Conservation (phyloP, 495 filamentous ascomycete genomes). For the Penicillium diatomitis region DNA sequence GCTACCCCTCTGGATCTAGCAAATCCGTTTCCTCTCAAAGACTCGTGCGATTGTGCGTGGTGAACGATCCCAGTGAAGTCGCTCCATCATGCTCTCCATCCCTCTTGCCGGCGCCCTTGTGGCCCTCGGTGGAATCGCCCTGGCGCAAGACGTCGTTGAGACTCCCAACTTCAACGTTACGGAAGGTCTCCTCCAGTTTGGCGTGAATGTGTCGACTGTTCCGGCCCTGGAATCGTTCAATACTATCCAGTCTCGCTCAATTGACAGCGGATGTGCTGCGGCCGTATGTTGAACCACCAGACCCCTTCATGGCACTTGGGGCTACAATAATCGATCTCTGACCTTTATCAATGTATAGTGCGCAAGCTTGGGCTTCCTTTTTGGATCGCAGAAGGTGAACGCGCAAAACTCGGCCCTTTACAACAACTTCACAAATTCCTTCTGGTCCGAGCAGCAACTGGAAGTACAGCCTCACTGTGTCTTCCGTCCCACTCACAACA, state of each 20-base stretch:
- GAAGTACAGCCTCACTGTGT: constrained; percentile 19
- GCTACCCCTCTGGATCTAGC: too few species aligned
- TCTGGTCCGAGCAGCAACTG: constrained; percentile 43
- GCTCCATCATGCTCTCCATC: not conserved
- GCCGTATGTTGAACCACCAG: constrained; percentile 3
- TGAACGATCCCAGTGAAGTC: too few species aligned
- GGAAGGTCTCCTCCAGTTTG: constrained; percentile 5
- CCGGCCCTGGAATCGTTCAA: constrained; percentile 7
- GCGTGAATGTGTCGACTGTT: constrained; percentile 9
- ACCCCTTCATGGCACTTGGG: not conserved
- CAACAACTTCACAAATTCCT: constrained; percentile 15
- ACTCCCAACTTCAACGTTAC: constrained; percentile 8
- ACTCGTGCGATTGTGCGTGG: constrained; percentile 2
- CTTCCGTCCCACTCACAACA: constrained; percentile 13
- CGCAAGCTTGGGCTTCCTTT: constrained; percentile 11
- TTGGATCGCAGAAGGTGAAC: constrained; percentile 4
- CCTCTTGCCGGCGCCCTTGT: constrained; percentile 5
- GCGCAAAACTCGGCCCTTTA: constrained; percentile 6
- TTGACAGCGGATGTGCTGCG: constrained; percentile 3
- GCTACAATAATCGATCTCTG: not conserved
- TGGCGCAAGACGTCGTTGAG: constrained; percentile 3
- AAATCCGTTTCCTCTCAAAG: too few species aligned
- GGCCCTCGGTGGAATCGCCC: constrained; percentile 1
- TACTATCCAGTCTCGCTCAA: constrained; percentile 4
- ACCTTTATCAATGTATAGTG: not conserved